Evolutionary conservation across 2,329 filamentous ascomycete species (phyloP), one percentile per base, ranked within the genome.

Genomic region (Xylariaceae sp.): DNA sequence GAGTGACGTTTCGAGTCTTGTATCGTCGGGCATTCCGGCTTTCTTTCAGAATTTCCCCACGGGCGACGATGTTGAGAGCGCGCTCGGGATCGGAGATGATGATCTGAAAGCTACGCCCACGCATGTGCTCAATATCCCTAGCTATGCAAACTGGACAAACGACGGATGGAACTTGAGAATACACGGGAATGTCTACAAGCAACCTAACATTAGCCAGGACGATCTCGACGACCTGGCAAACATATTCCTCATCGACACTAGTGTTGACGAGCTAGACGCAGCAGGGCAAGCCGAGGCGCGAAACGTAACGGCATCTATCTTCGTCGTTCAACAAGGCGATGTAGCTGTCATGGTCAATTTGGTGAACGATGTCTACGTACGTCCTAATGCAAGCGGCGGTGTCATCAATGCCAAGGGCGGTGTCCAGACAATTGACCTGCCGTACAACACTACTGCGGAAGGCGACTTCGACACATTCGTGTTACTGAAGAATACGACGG

Each of bases 181-280:
- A 56, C 88, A 88, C 59, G 89, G 88, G 60, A 90, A 90, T 63
- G 84, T 91, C n/a, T 92, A 86, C 76, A 91, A 90, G 68, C 80
- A 87, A 56, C 88, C 88, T 1, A 81, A 88, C 53, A 84, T 88
- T 33, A 80, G 78, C 1, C 75, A 82, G 59, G 72, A 75, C 33
- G 88, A 82, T 60, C 73, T 92, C 42, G 79, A 92, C 59, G 75
- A 84, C 36, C 74, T 91, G 3, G 86, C 87, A 51, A 84, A 90
- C 58, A 68, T 82, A 31, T 90, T 91, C 69, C 75, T 92, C 10
- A 78, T 90, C 53, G 85, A 78, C 45, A 83, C 81, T 6, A 76
- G 78, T 49, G 78, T 90, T 34, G 68, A 80, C 10, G 69, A 84
- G 13, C 75, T 92, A 5, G 76, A 81, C 1, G 63, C 76, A 1